Conservation (phyloP, 2,329 filamentous ascomycete species). For the Paracamarosporium sp. region DNA sequence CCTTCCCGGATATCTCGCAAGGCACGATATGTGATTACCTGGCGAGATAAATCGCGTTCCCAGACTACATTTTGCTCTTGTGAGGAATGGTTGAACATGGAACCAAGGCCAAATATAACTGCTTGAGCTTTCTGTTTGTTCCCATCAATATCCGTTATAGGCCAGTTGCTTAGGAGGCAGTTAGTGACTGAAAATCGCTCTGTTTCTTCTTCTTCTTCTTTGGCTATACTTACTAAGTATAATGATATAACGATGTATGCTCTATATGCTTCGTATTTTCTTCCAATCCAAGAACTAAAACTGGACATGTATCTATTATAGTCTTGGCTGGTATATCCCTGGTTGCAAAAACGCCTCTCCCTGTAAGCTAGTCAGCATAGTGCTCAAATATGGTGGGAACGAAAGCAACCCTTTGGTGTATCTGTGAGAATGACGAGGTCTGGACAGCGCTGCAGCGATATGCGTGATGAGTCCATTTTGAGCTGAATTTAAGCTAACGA, state of each 20-base stretch:
- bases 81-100: slow-evolving; percentile 65
- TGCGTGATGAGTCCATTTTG: slow-evolving; percentile 12
- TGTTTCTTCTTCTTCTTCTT: too few species aligned
- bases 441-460: slow-evolving; percentile 50
- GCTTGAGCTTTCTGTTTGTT: slow-evolving; percentile 54
- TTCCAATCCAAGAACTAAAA: slow-evolving; percentile 55
- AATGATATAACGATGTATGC: slow-evolving; percentile 61
- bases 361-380: slow-evolving; percentile 36
- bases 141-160: slow-evolving; percentile 27
- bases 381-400: not conserved
- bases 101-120: slow-evolving; percentile 62
- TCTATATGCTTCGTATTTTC: slow-evolving; percentile 59
- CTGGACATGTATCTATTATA: slow-evolving; percentile 60
- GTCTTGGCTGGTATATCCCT: slow-evolving; percentile 55
- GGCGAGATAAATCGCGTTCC: slow-evolving; percentile 55
- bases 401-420: slow-evolving; percentile 58
- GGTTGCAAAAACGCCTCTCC: slow-evolving; percentile 61
- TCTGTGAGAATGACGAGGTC: slow-evolving; percentile 53
- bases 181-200: slow-evolving; percentile 7
- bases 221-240: slow-evolving; percentile 58
- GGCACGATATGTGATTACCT: slow-evolving; percentile 58
- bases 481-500: not conserved
- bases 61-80: slow-evolving; percentile 62
- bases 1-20: slow-evolving; percentile 58
- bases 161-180: slow-evolving; percentile 51